Percentiles rank a stretch among this genome's conserved stretches.
Conservation (phyloP, 352 stramenopile genomes). For the Phytopythium vexans region DNA sequence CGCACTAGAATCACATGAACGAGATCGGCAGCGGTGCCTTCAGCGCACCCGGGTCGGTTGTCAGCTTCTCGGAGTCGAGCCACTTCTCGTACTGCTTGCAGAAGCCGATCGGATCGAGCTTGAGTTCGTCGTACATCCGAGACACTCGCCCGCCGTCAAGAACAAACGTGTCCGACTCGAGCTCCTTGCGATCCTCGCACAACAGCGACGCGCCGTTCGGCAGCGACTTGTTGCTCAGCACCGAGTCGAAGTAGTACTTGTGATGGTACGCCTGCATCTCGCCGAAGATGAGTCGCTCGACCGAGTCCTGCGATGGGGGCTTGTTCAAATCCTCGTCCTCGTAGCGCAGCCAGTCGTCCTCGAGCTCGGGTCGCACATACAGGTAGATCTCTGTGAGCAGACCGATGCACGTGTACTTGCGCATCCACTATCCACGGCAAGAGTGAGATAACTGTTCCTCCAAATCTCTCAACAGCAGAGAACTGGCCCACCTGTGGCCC, state of each 20-base stretch:
- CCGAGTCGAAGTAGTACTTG: constrained; percentile 80
- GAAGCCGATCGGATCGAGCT: constrained; percentile 65
- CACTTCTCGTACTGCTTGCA: constrained; percentile 86
- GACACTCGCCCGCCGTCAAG: constrained; percentile 54
- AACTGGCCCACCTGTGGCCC: constrained; percentile 51
- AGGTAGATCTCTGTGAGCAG: constrained; percentile 79
- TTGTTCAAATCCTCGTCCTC: constrained; percentile 81
- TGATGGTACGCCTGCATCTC: constrained; percentile 87
- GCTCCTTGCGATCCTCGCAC: constrained; percentile 59
- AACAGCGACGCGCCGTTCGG: constrained; percentile 44
- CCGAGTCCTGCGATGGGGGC: constrained; percentile 57
- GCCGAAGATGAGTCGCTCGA: constrained; percentile 75
- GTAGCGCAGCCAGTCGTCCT: constrained; percentile 80
- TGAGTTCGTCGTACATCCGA: constrained; percentile 68
- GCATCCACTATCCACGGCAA: constrained; percentile 50
- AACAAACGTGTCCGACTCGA: constrained; percentile 51
- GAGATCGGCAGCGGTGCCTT: constrained; percentile 49
- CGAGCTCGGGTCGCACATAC: constrained; percentile 67
- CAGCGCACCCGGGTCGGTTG: constrained; percentile 25
- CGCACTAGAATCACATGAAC: constrained; percentile 33
- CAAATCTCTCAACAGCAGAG: constrained; percentile 1
- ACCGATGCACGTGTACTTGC: constrained; percentile 81
- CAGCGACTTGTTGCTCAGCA: constrained; percentile 42
- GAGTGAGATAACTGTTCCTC: no score
- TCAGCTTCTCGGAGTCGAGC: constrained; percentile 64